Conservation (phyloP, 345 rosid genomes). For the Camelina neglecta region DNA sequence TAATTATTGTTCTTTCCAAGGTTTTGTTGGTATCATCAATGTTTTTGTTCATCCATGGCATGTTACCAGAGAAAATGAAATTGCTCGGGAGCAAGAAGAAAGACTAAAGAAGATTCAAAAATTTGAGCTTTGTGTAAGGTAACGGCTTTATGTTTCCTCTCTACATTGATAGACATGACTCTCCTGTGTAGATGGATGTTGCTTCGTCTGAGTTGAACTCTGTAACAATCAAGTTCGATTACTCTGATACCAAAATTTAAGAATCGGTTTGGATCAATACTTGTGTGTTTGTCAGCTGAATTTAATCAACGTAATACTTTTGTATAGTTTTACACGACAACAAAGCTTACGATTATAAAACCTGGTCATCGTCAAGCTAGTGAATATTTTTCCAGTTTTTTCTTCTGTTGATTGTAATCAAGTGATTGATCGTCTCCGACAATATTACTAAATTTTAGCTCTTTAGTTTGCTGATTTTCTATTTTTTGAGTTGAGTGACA, state of each 20-base stretch:
- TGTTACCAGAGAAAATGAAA: slow-evolving; percentile 74
- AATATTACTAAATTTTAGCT: no score
- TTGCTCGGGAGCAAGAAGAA: slow-evolving; percentile 52
- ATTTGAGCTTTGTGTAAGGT: not conserved
- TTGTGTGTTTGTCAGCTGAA: not conserved
- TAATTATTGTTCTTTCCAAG: slow-evolving; percentile 64
- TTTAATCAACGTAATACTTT: not conserved
- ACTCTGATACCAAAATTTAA: not conserved
- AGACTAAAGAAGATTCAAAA: slow-evolving; percentile 38
- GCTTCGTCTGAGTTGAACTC: not conserved
- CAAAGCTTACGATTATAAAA: not conserved
- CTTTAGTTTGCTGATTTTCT: no score
- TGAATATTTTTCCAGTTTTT: no score
- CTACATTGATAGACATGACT: not conserved
- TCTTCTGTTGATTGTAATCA: no score
- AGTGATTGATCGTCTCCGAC: no score
- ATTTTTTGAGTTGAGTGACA: no score
- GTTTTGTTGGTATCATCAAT: slow-evolving; percentile 56
- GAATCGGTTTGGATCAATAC: not conserved
- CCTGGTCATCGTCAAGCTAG: no score
- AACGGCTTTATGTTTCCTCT: not conserved
- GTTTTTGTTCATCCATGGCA: slow-evolving; percentile 66
- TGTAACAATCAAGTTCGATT: not conserved
- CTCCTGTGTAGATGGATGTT: not conserved
- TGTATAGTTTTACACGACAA: not conserved